Evolutionary conservation across 2,329 filamentous ascomycete species (phyloP).

Genomic region (Aureobasidium vineae): DNA sequence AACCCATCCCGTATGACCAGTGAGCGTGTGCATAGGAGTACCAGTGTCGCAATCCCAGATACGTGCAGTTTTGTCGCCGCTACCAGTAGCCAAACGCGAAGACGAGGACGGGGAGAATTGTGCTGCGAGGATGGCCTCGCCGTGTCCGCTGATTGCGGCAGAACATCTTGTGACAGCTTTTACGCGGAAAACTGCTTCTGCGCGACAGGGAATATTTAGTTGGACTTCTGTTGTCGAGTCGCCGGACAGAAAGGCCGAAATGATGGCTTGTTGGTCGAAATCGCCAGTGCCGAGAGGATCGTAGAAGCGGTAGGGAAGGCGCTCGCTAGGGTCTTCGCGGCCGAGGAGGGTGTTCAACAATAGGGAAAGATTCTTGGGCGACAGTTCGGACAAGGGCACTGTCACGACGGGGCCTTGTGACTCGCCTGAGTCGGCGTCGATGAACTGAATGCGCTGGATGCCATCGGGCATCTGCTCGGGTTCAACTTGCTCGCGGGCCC

Average conservation of each 20-base stretch:
- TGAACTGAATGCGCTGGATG: slow-evolving; percentile 70
- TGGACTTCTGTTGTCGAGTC: slow-evolving; percentile 57
- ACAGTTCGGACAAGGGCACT: slow-evolving; percentile 80
- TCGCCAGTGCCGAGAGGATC: slow-evolving; percentile 49
- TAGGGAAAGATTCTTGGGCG: slow-evolving; percentile 83
- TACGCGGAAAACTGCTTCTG: slow-evolving; percentile 91
- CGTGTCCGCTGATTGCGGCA: slow-evolving; percentile 84
- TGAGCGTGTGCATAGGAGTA: slow-evolving; percentile 79
- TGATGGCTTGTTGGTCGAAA: slow-evolving; percentile 39
- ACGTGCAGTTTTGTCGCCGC: slow-evolving; percentile 84
- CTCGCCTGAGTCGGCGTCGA: slow-evolving; percentile 71
- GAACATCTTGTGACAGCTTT: slow-evolving; percentile 89
- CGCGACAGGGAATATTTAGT: slow-evolving; percentile 64
- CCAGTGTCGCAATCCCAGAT: slow-evolving; percentile 96
- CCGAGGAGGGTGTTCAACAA: slow-evolving; percentile 81
- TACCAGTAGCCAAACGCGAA: slow-evolving; percentile 77
- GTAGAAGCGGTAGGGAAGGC: slow-evolving; percentile 65
- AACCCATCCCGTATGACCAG: slow-evolving; percentile 88
- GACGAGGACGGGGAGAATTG: slow-evolving; percentile 81
- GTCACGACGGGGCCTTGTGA: slow-evolving; percentile 68
- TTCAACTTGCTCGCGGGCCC: slow-evolving; percentile 69
- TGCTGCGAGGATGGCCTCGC: slow-evolving; percentile 81
- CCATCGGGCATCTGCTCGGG: slow-evolving; percentile 63
- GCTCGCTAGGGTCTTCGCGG: slow-evolving; percentile 57
- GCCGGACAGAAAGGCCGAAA: slow-evolving; percentile 49